Conservation (phyloP, 495 filamentous ascomycete species). For the Penicillium paradoxum region DNA sequence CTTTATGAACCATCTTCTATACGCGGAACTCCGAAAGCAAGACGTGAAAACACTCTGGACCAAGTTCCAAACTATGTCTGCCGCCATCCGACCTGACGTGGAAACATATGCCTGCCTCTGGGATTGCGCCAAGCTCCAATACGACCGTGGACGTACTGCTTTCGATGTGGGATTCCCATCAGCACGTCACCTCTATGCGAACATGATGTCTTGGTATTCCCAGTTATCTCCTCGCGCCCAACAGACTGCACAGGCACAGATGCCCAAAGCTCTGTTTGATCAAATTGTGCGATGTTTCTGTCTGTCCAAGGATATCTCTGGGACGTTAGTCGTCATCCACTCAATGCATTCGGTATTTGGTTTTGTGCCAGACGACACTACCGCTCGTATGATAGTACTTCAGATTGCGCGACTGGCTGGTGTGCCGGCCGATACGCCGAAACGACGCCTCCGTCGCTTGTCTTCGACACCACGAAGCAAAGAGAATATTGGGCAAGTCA, state of each 20-base stretch:
- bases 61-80: conserved; percentile 50
- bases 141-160: conserved; percentile 39
- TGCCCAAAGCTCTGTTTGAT: conserved; percentile 51
- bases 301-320: conserved; percentile 48
- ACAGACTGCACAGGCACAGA: conserved; percentile 27
- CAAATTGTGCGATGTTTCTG: conserved; percentile 54
- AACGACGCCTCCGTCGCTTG: conserved; percentile 39
- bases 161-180: conserved; percentile 35
- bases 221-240: conserved; percentile 26
- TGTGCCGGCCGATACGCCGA: conserved; percentile 36
- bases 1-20: conserved; percentile 72
- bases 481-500: conserved; percentile 40
- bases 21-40: conserved; percentile 51
- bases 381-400: conserved; percentile 46
- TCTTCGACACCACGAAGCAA: conserved; percentile 41
- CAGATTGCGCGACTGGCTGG: conserved; percentile 47
- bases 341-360: conserved; percentile 50
- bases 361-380: conserved; percentile 47
- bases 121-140: conserved; percentile 50
- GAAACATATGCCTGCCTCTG: conserved; percentile 69
- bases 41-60: conserved; percentile 47
- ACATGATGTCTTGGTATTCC: conserved; percentile 55
- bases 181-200: conserved; percentile 53
- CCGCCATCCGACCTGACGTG: conserved; percentile 52
- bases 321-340: conserved; percentile 57